Evolutionary conservation across 306 rosid species (phyloP), one percentile per base, ranked within the genome.

Genomic region (Quercus engelmannii): DNA sequence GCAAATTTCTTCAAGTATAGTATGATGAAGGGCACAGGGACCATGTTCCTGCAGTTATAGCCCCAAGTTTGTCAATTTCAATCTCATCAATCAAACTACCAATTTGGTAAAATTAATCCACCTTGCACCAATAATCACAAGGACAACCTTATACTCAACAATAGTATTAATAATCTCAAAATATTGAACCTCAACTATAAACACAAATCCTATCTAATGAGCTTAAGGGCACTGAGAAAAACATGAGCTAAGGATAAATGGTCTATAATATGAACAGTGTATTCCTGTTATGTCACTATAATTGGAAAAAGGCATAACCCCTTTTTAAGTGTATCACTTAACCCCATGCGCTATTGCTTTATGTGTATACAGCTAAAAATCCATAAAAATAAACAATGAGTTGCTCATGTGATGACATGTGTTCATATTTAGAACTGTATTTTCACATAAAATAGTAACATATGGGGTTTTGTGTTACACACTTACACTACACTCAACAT

Each of bases 21-120:
- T 71, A 95, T 85, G 49, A 91, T 93, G 80, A 93, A 84, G 38
- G 97, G 99, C 84, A 95, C 98, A 64, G 98, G 94, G 28, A 93
- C 89, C 96, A 95, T 93, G 85, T 95, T 95, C 94, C 98, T 95
- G 57, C 83, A 91, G 57, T 79, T 76, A 75, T 25, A 65, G 63
- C 76, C 33, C 1, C 56, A 75, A 79, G 10, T 59, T 78, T 52
- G 77, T 74, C 79, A 61, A 78, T 61, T 63, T 30, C 73, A 57
- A 74, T 70, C 74, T 62, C 55, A 38, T 61, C 65, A 13, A 35
- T 38, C 43, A 68, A 77, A 35, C 49, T 54, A 30, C 80, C 71
- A 26, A 25, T 75, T 49, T 28, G 65, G 73, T 61, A 55, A 61
- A 71, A 12, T 4, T 17, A 77, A 79, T 54, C 63, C 30, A 38